These are phyloP conservation scores for Uromyces viciae-fabae DNA, from an alignment of 1,284 basidiomycete genomes.

Conservation along the genomic window DNA sequence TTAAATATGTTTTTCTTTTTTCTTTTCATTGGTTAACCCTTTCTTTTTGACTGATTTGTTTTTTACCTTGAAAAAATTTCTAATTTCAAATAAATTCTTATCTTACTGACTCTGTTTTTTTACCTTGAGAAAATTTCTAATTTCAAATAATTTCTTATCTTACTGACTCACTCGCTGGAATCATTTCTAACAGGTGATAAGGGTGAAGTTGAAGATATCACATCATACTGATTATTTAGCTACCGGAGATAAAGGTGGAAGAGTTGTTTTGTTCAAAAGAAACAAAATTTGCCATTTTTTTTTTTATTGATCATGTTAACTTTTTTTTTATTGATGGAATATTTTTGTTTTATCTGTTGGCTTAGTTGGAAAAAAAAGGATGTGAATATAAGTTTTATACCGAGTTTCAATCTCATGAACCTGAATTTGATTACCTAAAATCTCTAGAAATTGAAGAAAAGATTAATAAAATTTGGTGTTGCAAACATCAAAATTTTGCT, in stretches of 20 bases:
- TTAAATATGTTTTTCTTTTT: background rate
- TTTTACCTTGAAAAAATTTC: no score
- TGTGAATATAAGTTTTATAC: conserved; percentile 99
- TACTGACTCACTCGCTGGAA: background rate
- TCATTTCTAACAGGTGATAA: conserved; percentile 50
- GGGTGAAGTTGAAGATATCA: conserved; percentile 91
- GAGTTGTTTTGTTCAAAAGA: conserved; percentile 96
- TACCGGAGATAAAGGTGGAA: conserved; percentile 95
- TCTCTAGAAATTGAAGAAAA: conserved; percentile 99
- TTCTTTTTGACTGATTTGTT: background rate
- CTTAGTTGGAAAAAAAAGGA: conserved; percentile 73
- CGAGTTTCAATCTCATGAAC: conserved; percentile 99
- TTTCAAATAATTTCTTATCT: no score
- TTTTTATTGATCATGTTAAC: background rate
- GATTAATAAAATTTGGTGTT: conserved; percentile 99
- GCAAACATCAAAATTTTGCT: conserved; percentile 92
- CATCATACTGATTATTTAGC: conserved; percentile 99
- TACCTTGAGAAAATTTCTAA: no score
- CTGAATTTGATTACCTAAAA: conserved; percentile 99
- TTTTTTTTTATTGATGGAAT: background rate
- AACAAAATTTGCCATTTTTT: conserved; percentile 70
- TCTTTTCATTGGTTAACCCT: background rate
- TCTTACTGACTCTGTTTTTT: no score
- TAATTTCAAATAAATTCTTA: no score
- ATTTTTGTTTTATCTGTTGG: background rate